These are phyloP conservation scores for Typha latifolia DNA, from an alignment of 176 grass and related monocot species.

Conservation along the genomic window DNA sequence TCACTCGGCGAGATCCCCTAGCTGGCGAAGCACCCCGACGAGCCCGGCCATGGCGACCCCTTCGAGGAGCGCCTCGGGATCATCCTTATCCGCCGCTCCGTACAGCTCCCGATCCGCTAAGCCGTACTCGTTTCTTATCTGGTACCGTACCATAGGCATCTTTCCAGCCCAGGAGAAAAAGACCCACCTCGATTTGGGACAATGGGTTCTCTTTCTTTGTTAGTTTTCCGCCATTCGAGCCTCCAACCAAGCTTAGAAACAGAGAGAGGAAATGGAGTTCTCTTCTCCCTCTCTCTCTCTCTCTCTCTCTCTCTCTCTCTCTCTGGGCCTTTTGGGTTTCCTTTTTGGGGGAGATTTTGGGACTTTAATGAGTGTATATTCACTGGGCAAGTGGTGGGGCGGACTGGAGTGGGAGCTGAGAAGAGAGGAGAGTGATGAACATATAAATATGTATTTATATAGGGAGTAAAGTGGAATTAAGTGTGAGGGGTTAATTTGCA, in stretches of 20 bases:
- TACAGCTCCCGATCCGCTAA: slow-evolving; percentile 62
- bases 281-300: neutral
- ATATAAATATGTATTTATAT: neutral
- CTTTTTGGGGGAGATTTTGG: slow-evolving; percentile 16
- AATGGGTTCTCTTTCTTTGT: neutral
- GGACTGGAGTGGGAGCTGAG: neutral
- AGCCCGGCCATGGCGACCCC: slow-evolving; percentile 94
- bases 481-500: too few species aligned
- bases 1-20: slow-evolving; percentile 94
- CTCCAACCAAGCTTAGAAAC: neutral
- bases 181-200: neutral
- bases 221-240: slow-evolving; percentile 21
- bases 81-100: slow-evolving; percentile 59
- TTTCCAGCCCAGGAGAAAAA: neutral
- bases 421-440: slow-evolving; percentile 15
- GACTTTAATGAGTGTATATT: slow-evolving; percentile 26
- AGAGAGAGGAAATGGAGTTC: neutral
- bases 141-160: slow-evolving; percentile 77
- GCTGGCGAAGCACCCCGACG: slow-evolving; percentile 82
- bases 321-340: neutral
- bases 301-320: neutral
- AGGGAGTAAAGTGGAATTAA: too few species aligned
- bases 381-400: neutral
- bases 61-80: slow-evolving; percentile 89
- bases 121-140: slow-evolving; percentile 83